These are phyloP conservation scores for Alternaria longipes DNA, from an alignment of 2,329 filamentous ascomycete genomes.

Conservation along the genomic window DNA sequence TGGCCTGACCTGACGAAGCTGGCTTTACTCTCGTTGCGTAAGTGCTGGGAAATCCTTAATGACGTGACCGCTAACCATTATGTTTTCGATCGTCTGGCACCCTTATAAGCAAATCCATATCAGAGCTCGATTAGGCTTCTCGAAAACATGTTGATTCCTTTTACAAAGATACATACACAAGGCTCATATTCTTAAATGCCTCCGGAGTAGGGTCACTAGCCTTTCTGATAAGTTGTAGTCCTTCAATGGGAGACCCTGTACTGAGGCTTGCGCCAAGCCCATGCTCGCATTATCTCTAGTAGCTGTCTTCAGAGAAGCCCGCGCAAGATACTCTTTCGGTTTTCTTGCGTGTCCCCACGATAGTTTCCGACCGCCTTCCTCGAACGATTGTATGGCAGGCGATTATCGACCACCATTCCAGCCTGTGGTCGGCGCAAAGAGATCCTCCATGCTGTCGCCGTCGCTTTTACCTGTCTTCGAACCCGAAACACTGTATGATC, in stretches of 20 bases:
- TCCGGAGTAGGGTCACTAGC: not conserved
- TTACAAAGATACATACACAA: not conserved
- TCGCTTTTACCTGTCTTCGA: constrained; percentile 8
- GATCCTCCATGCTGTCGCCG: constrained; percentile 23
- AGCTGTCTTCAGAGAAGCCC: not conserved
- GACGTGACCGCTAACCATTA: not conserved
- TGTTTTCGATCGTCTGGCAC: not conserved
- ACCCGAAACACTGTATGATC: constrained; percentile 17
- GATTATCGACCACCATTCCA: constrained; percentile 16
- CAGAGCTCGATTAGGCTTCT: not conserved
- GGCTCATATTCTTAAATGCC: not conserved
- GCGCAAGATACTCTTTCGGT: not conserved
- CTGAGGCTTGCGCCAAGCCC: not conserved
- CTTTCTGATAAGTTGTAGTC: not conserved
- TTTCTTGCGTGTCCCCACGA: not conserved
- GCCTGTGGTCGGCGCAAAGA: constrained; percentile 13
- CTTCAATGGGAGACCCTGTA: not conserved
- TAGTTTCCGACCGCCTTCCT: not conserved
- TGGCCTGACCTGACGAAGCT: not conserved
- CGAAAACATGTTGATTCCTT: not conserved
- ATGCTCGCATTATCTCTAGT: not conserved
- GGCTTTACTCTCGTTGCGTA: not conserved
- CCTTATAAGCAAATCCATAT: no score
- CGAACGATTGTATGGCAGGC: not conserved
- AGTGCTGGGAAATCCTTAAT: not conserved